These are phyloP conservation scores for Juncus effusus DNA, from an alignment of 176 grass and related monocot genomes.

Conservation along the genomic window DNA sequence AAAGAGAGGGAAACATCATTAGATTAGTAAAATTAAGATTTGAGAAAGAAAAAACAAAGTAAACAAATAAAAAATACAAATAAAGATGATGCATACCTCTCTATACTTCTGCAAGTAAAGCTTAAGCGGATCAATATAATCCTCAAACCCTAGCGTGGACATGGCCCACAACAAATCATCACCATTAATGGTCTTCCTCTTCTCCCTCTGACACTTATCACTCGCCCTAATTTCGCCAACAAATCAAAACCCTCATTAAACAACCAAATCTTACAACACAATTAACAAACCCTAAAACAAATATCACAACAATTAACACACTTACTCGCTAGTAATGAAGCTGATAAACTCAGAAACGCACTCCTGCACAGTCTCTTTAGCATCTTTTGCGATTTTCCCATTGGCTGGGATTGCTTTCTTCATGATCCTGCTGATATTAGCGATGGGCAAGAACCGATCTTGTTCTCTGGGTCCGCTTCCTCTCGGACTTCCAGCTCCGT, in stretches of 20 bases:
- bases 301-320: constrained; percentile 3
- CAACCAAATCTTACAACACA: constrained; percentile 15
- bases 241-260: not conserved
- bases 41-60: not conserved
- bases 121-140: constrained; percentile 92
- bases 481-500: constrained; percentile 42
- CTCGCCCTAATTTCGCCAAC: constrained; percentile 47
- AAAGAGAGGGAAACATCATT: constrained; percentile 8
- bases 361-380: constrained; percentile 97
- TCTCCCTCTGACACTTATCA: constrained; percentile 98
- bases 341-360: constrained; percentile 99
- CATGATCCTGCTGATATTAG: constrained; percentile 99
- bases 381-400: constrained; percentile 99
- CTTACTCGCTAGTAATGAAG: constrained; percentile 99
- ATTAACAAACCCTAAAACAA: not conserved
- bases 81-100: constrained; percentile 46
- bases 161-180: constrained; percentile 96
- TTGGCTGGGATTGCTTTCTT: constrained; percentile 98
- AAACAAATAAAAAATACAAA: not conserved
- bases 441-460: constrained; percentile 96
- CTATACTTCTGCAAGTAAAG: constrained; percentile 91
- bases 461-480: constrained; percentile 68
- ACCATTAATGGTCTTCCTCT: constrained; percentile 95
- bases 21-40: constrained; percentile 18
- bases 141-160: constrained; percentile 92